Evolutionary conservation across 768 basidiomycete genomes (phyloP).

Genomic region (Boletus coccyginus): DNA sequence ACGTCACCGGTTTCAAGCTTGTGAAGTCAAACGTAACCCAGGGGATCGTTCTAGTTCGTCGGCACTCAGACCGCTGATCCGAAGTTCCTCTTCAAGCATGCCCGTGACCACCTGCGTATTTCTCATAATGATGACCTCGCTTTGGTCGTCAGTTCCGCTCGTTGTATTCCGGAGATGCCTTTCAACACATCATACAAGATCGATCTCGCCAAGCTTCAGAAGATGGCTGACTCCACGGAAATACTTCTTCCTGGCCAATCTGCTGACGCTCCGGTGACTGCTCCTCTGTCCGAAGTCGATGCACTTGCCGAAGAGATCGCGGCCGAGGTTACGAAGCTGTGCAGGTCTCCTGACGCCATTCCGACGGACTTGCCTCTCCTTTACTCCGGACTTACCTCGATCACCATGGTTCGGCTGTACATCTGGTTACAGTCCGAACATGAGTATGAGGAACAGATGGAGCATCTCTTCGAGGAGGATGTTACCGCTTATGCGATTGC

Average conservation of each 20-base stretch:
- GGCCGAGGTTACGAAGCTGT: slow-evolving; percentile 29
- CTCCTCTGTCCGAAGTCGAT: slow-evolving; percentile 16
- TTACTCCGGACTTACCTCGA: slow-evolving; percentile 31
- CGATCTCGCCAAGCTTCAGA: slow-evolving; percentile 11
- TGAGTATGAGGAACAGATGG: slow-evolving; percentile 30
- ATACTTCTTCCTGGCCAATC: background rate
- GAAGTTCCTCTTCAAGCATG: slow-evolving; percentile 10
- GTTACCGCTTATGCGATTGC: slow-evolving; percentile 29
- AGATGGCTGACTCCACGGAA: slow-evolving; percentile 10
- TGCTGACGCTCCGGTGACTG: slow-evolving; percentile 6
- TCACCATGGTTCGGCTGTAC: slow-evolving; percentile 28
- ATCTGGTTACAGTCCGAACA: slow-evolving; percentile 34
- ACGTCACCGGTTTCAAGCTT: slow-evolving; percentile 10
- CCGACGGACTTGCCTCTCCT: slow-evolving; percentile 31
- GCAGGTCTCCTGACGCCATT: slow-evolving; percentile 25
- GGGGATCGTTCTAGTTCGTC: slow-evolving; percentile 4
- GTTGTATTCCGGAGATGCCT: slow-evolving; percentile 14
- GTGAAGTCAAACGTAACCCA: slow-evolving; percentile 8
- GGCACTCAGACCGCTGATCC: slow-evolving; percentile 8
- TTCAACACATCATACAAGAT: slow-evolving; percentile 18
- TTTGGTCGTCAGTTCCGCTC: slow-evolving; percentile 7
- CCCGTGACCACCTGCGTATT: slow-evolving; percentile 9
- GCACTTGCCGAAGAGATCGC: slow-evolving; percentile 34
- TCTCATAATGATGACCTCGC: slow-evolving; percentile 6
- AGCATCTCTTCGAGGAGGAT: slow-evolving; percentile 30